phyloP scores from a whole-genome alignment of 805 yeast genomes.

The Starmera amethionina region DNA sequence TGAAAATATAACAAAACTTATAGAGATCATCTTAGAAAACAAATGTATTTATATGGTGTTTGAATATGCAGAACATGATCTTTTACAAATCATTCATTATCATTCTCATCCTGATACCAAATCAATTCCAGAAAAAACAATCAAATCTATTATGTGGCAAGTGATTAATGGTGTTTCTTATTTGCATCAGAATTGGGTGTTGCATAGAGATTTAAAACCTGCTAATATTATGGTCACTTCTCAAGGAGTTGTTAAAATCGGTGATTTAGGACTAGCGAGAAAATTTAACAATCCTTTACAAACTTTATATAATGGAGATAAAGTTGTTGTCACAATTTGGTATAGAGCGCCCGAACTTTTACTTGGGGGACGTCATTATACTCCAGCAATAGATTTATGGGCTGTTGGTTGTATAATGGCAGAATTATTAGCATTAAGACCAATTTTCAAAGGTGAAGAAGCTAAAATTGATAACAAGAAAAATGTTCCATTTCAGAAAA shows the following conservation, averaged over 20 bases:
- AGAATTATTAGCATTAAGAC: conserved; percentile 78
- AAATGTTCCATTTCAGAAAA: conserved; percentile 87
- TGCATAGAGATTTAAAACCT: conserved; percentile 94
- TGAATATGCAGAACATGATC: conserved; percentile 94
- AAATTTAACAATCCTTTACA: conserved; percentile 82
- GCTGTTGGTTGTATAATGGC: conserved; percentile 94
- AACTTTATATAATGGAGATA: conserved; percentile 82
- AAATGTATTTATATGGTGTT: conserved; percentile 91
- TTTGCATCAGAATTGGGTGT: conserved; percentile 90
- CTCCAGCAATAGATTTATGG: conserved; percentile 91
- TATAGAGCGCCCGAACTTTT: conserved; percentile 88
- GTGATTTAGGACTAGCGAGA: conserved; percentile 89
- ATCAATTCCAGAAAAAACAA: conserved; percentile 66
- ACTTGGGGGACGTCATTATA: conserved; percentile 86
- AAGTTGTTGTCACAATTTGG: conserved; percentile 96
- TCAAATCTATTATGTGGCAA: conserved; percentile 88
- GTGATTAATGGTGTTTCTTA: conserved; percentile 85
- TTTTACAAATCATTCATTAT: conserved; percentile 85
- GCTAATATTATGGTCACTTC: conserved; percentile 95
- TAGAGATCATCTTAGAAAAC: conserved; percentile 78
- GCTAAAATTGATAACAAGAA: conserved; percentile 92
- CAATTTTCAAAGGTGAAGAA: conserved; percentile 96
- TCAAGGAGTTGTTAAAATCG: conserved; percentile 87
- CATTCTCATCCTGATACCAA: conserved; percentile 85
- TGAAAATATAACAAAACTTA: conserved; percentile 67